These are phyloP conservation scores for Asterella californica DNA, from an alignment of 225 moss, liverwort and hornwort genomes.

Conservation along the genomic window DNA sequence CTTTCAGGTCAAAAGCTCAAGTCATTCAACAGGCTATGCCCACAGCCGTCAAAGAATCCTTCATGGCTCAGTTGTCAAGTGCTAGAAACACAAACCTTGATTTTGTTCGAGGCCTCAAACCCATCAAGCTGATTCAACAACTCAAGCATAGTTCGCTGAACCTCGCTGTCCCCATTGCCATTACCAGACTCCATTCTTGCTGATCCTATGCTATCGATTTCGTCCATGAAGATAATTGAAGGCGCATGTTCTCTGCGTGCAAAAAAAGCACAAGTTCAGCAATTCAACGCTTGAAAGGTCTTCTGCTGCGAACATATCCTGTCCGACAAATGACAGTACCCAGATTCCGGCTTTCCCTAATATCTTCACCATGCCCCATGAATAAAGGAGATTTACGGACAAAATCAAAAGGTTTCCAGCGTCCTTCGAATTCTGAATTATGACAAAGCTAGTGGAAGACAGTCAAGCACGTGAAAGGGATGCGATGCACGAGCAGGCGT, in stretches of 20 bases:
- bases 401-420: not conserved
- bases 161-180: slow-evolving; percentile 99
- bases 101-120: slow-evolving; percentile 98
- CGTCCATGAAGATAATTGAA: slow-evolving; percentile 99
- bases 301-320: not conserved
- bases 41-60: not conserved
- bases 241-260: slow-evolving; percentile 80
- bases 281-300: not conserved
- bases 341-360: not conserved
- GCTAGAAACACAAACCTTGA: slow-evolving; percentile 52
- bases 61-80: not conserved
- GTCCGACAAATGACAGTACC: not conserved
- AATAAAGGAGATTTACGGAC: not conserved
- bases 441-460: not conserved
- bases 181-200: slow-evolving; percentile 99
- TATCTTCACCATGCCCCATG: not conserved
- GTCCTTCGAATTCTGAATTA: not conserved
- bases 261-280: slow-evolving; percentile 6
- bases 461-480: not conserved
- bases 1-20: not conserved
- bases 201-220: slow-evolving; percentile 98
- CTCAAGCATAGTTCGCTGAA: slow-evolving; percentile 97
- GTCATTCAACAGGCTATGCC: not conserved
- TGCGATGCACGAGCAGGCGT: not conserved
- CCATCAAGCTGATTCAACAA: slow-evolving; percentile 96